Percentiles rank a stretch among this genome's conserved stretches.
Conservation (phyloP, 106 monocot genomes). For the Triglochin maritima region DNA sequence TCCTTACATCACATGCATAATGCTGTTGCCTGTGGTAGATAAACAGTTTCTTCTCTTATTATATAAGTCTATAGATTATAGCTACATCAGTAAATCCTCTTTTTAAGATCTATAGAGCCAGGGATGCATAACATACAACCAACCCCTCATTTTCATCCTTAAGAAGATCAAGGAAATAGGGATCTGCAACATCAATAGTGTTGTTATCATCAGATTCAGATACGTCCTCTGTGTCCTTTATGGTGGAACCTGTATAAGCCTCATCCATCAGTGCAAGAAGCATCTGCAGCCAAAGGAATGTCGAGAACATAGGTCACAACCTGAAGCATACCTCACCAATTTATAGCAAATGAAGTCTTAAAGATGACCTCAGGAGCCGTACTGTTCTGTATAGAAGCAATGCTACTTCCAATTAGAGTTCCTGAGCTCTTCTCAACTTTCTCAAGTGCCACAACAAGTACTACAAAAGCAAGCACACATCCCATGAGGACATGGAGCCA, state of each 20-base stretch:
- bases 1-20: too few relatives aligned
- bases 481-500: neutral
- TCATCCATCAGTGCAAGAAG: conserved; percentile 98
- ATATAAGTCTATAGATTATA: too few relatives aligned
- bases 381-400: conserved; percentile 98
- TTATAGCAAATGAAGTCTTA: neutral
- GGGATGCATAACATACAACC: conserved; percentile 43
- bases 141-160: conserved; percentile 99
- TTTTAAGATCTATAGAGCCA: too few relatives aligned
- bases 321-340: neutral
- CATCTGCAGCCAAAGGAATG: conserved; percentile 43
- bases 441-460: conserved; percentile 79
- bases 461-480: conserved; percentile 16
- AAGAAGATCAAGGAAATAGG: conserved; percentile 85
- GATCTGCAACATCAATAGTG: conserved; percentile 66
- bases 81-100: too few relatives aligned
- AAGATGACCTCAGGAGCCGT: conserved; percentile 71
- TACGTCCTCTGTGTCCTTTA: conserved; percentile 62
- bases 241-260: conserved; percentile 87
- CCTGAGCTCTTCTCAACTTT: conserved; percentile 86
- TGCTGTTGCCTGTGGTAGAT: too few relatives aligned
- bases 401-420: conserved; percentile 78
- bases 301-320: neutral
- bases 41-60: too few relatives aligned
- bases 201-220: conserved; percentile 71